These are phyloP conservation scores for Clavulina sp. DNA, from an alignment of 768 basidiomycete species.

Conservation along the genomic window DNA sequence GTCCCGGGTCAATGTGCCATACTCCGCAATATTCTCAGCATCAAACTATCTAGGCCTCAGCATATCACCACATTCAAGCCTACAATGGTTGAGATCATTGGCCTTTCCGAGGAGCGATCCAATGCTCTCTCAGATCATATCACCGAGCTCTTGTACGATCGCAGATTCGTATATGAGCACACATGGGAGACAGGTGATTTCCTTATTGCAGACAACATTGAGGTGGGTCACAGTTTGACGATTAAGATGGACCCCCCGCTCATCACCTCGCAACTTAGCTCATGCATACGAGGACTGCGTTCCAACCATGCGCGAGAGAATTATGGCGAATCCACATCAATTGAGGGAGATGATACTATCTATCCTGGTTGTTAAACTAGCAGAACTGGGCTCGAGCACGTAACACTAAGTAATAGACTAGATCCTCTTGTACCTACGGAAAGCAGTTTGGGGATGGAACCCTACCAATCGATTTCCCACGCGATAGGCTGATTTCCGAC, in stretches of 20 bases:
- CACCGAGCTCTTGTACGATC: not conserved
- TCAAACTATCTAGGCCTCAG: not conserved
- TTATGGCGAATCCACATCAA: constrained; percentile 1
- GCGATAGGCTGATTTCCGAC: no score
- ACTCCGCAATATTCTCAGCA: not conserved
- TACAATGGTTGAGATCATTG: not conserved
- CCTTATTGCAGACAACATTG: not conserved
- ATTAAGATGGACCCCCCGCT: not conserved
- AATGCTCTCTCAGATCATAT: not conserved
- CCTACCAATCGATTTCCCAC: no score
- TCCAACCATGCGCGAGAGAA: not conserved
- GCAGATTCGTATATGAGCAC: not conserved
- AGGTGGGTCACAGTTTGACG: not conserved
- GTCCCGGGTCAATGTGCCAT: not conserved
- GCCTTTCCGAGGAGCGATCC: not conserved
- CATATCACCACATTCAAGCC: not conserved
- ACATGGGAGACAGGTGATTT: not conserved
- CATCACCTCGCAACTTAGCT: not conserved
- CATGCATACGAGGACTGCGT: not conserved
- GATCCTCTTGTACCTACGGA: no score
- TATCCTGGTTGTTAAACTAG: no score
- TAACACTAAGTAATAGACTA: no score
- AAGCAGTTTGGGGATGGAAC: no score
- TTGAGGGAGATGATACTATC: no score
- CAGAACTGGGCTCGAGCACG: no score